Base-by-base conservation (phyloP, 164 flowering plant genomes). In the Umbellularia californica region DNA sequence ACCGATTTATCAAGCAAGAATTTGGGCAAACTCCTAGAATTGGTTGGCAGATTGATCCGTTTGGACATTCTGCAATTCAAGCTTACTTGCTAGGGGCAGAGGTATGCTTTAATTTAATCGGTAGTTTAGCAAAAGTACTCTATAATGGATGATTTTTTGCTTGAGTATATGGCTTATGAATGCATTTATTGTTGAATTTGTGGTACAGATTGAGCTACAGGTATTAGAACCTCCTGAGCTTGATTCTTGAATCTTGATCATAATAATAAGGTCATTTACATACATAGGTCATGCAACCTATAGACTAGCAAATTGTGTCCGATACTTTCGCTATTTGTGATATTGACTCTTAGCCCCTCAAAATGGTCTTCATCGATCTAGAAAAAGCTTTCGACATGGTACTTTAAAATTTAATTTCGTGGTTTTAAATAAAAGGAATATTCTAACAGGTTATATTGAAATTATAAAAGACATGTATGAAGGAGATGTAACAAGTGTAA, bases 1-100 rank as follows among this genome's bases (percentile, higher is more conserved):
- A 92, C 77, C 84, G 85, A 22, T 91, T 85, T 72, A 81, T 92
- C 28, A 88, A 88, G 71, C 75, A 84, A 65, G 87, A 84, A 72
- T 92, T 92, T 80, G 85, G 76, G 73, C 82, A 84, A 70, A 86
- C 87, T 69, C 98, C 98, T 1, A 88, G 95, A 82, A 84, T 91
- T 78, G 98, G 97, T 70, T 93, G 96, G 98, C 95, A 93, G 77
- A 91, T 96, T 73, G 99, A 95, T 68, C 99, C 98, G 3, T 93
- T 95, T 83, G 99, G 99, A 60, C 99, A 95, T 79, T 91, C 96
- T 76, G 97, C 95, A 10, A 94, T 91, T 58, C 98, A 93, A 83
- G 98, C 93, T 78, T 93, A 93, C 82, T 83, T 91, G 81, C 77
- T 95, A 69, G 92, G 98, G 2, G 97, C 99, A 51, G 97, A 95